A percentile compares a stretch with the other conserved stretches of the same genome.
Evolutionary conservation across 495 filamentous ascomycete genomes (phyloP).

Genomic region (Evansstolkia leycettana): DNA sequence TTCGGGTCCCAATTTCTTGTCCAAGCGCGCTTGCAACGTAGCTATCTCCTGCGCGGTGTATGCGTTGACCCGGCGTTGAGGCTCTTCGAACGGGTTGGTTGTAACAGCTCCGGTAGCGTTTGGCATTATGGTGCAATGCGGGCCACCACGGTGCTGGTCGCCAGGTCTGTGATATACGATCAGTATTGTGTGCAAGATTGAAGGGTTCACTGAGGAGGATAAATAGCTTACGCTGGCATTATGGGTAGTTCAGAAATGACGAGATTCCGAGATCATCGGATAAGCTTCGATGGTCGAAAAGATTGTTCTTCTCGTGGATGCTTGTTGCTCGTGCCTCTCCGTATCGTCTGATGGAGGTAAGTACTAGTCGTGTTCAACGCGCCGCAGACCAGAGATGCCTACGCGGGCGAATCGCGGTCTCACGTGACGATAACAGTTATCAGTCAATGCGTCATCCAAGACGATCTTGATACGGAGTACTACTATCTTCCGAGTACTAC

Average conservation of each 20-base stretch:
- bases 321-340: too few species aligned
- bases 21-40: constrained; percentile 70
- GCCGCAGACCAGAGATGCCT: constrained; percentile 14
- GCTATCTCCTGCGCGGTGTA: constrained; percentile 88
- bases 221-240: constrained; percentile 35
- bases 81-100: constrained; percentile 69
- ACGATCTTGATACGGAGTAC: too few species aligned
- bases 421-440: constrained; percentile 27
- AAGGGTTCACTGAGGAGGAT: background rate
- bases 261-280: constrained; percentile 2
- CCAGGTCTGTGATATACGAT: constrained; percentile 45
- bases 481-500: too few species aligned
- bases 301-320: background rate
- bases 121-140: constrained; percentile 21
- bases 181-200: too few species aligned
- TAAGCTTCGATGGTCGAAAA: constrained; percentile 1
- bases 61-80: constrained; percentile 50
- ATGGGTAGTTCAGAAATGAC: constrained; percentile 1
- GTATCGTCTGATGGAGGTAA: too few species aligned
- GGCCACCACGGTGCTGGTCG: constrained; percentile 55
- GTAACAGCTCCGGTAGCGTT: constrained; percentile 18
- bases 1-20: constrained; percentile 93
- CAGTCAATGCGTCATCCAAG: too few species aligned
- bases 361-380: constrained; percentile 16
- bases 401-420: constrained; percentile 23